phyloP scores from a whole-genome alignment of 1,284 basidiomycete genomes.

The Salmacisia buchloeana region DNA sequence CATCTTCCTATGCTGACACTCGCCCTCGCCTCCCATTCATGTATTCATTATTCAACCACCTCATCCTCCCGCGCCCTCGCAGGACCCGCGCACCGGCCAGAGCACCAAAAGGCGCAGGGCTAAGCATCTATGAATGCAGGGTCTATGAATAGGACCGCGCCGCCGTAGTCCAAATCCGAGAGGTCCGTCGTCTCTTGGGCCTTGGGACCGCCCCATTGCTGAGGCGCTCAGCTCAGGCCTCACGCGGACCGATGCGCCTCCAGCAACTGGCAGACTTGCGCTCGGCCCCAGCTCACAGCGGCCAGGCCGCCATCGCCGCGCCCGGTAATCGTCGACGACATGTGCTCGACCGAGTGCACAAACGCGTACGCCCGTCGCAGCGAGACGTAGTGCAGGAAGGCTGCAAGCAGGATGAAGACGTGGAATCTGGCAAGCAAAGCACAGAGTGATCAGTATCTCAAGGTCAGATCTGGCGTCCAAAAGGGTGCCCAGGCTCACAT shows the following conservation, averaged over 20 bases:
- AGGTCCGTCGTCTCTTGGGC: no score
- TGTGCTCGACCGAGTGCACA: constrained; percentile 43
- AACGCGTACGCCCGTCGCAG: constrained; percentile 40
- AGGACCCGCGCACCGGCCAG: no score
- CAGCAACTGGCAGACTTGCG: background rate
- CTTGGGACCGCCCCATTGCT: no score
- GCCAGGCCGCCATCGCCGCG: background rate
- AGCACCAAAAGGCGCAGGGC: no score
- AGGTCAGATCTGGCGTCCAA: background rate
- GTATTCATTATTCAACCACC: no score
- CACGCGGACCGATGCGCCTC: constrained; percentile 8
- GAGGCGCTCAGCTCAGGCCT: background rate
- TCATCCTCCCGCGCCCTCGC: no score
- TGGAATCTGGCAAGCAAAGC: constrained; percentile 60
- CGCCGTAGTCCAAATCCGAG: no score
- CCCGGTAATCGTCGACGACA: background rate
- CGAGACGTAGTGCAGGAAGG: constrained; percentile 64
- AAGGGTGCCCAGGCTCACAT: constrained; percentile 10
- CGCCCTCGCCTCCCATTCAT: no score
- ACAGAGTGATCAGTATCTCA: background rate
- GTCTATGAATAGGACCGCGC: no score
- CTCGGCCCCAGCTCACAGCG: background rate
- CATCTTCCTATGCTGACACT: no score
- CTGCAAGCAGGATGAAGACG: constrained; percentile 70
- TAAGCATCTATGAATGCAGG: no score